Evolutionary conservation across 73 alveolate genomes (phyloP).

Genomic region (Tetrahymena elliotti): DNA sequence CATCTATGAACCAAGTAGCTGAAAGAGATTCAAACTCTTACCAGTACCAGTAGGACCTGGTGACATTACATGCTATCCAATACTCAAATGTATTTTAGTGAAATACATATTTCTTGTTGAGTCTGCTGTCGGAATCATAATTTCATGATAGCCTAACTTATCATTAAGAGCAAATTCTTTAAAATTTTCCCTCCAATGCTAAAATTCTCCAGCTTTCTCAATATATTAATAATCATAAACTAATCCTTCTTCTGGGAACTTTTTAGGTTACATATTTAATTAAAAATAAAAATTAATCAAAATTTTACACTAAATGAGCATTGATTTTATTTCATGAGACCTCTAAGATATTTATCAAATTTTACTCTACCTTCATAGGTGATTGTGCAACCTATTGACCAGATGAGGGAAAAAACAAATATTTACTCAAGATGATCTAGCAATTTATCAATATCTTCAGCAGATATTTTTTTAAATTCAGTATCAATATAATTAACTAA

Average conservation of each 20-base stretch:
- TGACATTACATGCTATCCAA: slow-evolving; percentile 89
- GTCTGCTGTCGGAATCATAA: slow-evolving; percentile 97
- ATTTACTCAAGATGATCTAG: slow-evolving; percentile 72
- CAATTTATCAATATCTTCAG: slow-evolving; percentile 75
- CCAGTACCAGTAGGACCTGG: slow-evolving; percentile 99
- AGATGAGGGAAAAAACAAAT: slow-evolving; percentile 65
- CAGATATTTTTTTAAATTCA: slow-evolving; percentile 75
- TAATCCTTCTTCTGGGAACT: slow-evolving; percentile 76
- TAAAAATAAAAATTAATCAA: too few relatives aligned
- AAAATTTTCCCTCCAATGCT: slow-evolving; percentile 77
- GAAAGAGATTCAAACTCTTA: slow-evolving; percentile 89
- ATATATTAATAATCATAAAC: slow-evolving; percentile 42
- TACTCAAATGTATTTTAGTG: slow-evolving; percentile 68
- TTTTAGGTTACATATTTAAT: too few relatives aligned
- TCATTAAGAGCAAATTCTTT: slow-evolving; percentile 67
- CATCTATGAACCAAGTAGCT: slow-evolving; percentile 84
- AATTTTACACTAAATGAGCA: not conserved
- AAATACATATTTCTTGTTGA: slow-evolving; percentile 89
- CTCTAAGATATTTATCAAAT: slow-evolving; percentile 68
- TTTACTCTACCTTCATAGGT: slow-evolving; percentile 84
- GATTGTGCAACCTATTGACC: slow-evolving; percentile 90
- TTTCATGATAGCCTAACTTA: slow-evolving; percentile 82
- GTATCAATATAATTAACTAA: slow-evolving; percentile 62
- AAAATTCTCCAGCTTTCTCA: slow-evolving; percentile 60
- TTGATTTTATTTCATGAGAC: not conserved